These are phyloP conservation scores for Nematocida displodere DNA, from an alignment of 371 early-diverging fungal genomes.

Conservation along the genomic window DNA sequence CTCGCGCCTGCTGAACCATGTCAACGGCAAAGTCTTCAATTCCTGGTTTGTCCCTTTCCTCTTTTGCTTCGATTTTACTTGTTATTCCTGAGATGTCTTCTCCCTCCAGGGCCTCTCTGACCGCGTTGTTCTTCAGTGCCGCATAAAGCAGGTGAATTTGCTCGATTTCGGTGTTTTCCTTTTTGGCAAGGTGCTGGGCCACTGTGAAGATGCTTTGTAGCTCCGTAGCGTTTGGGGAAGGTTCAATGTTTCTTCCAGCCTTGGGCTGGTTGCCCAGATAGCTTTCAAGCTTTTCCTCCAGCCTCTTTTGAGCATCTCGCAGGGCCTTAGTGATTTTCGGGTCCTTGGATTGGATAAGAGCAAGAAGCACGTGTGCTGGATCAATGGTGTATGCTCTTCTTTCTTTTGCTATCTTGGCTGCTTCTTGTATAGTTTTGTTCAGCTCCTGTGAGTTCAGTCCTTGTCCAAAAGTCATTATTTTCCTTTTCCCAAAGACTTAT, in stretches of 20 bases:
- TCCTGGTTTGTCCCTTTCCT: conserved; percentile 64
- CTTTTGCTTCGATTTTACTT: conserved; percentile 5
- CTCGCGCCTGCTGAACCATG: conserved; percentile 71
- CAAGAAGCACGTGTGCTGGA: conserved; percentile 21
- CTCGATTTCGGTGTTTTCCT: not conserved
- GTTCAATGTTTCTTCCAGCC: not conserved
- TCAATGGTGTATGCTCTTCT: conserved; percentile 33
- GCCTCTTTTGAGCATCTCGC: not conserved
- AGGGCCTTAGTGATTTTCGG: conserved; percentile 1
- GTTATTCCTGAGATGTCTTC: not conserved
- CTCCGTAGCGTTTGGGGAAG: conserved; percentile 11
- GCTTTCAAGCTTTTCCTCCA: conserved; percentile 4
- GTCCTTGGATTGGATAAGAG: conserved; percentile 1
- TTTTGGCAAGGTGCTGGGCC: not conserved
- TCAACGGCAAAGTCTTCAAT: conserved; percentile 81
- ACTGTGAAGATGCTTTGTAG: not conserved
- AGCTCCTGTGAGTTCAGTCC: conserved; percentile 45
- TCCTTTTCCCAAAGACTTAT: not conserved
- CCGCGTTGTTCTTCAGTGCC: not conserved
- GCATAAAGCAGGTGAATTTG: conserved; percentile 28
- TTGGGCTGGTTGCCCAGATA: conserved; percentile 15
- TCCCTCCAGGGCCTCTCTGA: not conserved
- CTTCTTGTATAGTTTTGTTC: conserved; percentile 1
- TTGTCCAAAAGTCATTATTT: conserved; percentile 28
- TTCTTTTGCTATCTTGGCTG: conserved; percentile 20